Base-by-base conservation (phyloP, 129 eudicot genomes). In the Lactuca saligna region DNA sequence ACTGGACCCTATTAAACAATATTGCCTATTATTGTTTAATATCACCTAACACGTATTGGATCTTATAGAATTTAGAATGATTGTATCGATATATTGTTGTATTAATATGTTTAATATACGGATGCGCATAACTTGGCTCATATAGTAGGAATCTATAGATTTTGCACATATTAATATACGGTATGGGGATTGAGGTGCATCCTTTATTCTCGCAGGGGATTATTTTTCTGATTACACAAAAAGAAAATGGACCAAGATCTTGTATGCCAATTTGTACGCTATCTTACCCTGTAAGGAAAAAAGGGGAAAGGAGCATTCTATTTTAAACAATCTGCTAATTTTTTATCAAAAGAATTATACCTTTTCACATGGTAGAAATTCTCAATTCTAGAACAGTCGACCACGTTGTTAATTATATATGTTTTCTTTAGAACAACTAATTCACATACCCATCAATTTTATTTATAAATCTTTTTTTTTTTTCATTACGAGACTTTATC, bases 241-340 rank as follows among this genome's bases (percentile, higher is more conserved):
- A 31, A 33, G 49, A 37, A 68, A 20, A 20, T 38, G 31, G 54
- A 55, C 64, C 62, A 17, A 54, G 34, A 8, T 16, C 32, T 37
- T 69, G 56, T 39, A 25, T 69, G 42, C 39, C 46, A 69, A 35
- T 69, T 70, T 70, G 57, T 42, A 70, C 17, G 55, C 59, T 46
- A 71, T 71, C 68, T 60, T 72, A 61, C 76, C 44, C 61, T 50
- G 54, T 61, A 54, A 54, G 64, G 63, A 63, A 61, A 32, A 33
- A 14, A 55, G 39, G 39, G 17, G 42, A 25, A 25, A 62, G 53
- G 69, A 51, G 63, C 35, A 38, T 49, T 55, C 59, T 17, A 60
- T 60, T n/a, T 34, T 32, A 5, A 46, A 59, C 66, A 70, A 5
- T 3, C 56, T 58, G 20, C 1, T 49, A 29, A 14, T 41, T 37